Conservation (phyloP, 345 rosid genomes). For the Euphorbia tirucalli region DNA sequence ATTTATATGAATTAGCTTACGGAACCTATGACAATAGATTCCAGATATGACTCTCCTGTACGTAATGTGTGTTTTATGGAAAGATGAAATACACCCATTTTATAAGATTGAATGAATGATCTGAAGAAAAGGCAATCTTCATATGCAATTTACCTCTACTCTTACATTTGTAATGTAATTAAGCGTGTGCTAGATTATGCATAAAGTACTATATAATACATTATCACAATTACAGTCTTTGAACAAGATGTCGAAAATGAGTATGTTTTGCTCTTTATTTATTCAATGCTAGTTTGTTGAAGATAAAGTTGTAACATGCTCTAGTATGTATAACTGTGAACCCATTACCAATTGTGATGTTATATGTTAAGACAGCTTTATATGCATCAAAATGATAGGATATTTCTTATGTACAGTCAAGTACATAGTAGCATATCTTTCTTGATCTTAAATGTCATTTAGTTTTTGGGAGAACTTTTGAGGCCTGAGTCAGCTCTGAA, state of each 20-base stretch:
- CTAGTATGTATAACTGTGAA: neutral
- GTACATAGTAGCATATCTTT: neutral
- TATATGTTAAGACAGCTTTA: neutral
- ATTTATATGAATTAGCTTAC: constrained; percentile 12
- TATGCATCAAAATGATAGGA: neutral
- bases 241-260: neutral
- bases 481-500: too few relatives aligned
- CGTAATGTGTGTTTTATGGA: neutral
- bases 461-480: too few relatives aligned
- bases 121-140: neutral
- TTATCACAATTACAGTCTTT: constrained; percentile 5
- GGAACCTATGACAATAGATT: neutral
- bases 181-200: neutral
- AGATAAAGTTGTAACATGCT: neutral
- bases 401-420: neutral
- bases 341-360: neutral
- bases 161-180: neutral
- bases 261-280: neutral
- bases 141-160: neutral
- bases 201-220: neutral
- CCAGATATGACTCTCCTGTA: neutral
- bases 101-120: neutral
- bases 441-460: too few relatives aligned
- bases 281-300: neutral
- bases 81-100: neutral